These are phyloP conservation scores for Steccherinum ochraceum DNA, from an alignment of 768 basidiomycete species.

Conservation along the genomic window DNA sequence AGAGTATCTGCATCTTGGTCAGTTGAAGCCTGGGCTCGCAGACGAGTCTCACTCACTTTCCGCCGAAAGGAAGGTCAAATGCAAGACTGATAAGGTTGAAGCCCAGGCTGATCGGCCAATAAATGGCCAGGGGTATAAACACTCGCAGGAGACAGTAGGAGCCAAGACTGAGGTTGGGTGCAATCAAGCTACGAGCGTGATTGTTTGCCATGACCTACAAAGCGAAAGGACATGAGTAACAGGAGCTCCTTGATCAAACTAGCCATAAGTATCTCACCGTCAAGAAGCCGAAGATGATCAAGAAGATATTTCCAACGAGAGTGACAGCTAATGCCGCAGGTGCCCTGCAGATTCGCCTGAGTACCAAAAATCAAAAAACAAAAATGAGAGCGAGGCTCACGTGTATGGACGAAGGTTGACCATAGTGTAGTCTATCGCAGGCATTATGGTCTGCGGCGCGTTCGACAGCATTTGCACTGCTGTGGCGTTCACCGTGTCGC, in stretches of 20 bases:
- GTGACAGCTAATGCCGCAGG: conserved; percentile 35
- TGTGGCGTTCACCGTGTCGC: conserved; percentile 28
- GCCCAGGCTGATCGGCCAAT: conserved; percentile 32
- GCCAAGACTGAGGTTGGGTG: conserved; percentile 29
- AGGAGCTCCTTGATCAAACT: neutral
- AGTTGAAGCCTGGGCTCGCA: neutral
- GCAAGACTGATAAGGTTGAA: conserved; percentile 39
- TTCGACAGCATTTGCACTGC: conserved; percentile 30
- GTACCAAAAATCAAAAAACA: neutral
- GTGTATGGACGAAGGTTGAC: conserved; percentile 36
- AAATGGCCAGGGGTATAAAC: conserved; percentile 26
- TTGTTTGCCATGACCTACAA: conserved; percentile 26
- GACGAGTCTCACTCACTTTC: conserved; percentile 19
- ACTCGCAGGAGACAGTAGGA: conserved; percentile 31
- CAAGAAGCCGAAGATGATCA: conserved; percentile 24
- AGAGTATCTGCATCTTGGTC: conserved; percentile 7
- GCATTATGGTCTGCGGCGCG: conserved; percentile 33
- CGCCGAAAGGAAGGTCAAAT: conserved; percentile 35
- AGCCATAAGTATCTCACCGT: conserved; percentile 12
- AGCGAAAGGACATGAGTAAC: conserved; percentile 5
- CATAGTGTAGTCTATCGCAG: conserved; percentile 26
- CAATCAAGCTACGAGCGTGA: conserved; percentile 24
- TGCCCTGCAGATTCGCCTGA: conserved; percentile 12
- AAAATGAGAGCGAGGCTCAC: conserved; percentile 5
- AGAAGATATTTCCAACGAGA: conserved; percentile 35